phyloP scores from a whole-genome alignment of 371 early-diverging fungal genomes.

The Rhizopus stolonifer region DNA sequence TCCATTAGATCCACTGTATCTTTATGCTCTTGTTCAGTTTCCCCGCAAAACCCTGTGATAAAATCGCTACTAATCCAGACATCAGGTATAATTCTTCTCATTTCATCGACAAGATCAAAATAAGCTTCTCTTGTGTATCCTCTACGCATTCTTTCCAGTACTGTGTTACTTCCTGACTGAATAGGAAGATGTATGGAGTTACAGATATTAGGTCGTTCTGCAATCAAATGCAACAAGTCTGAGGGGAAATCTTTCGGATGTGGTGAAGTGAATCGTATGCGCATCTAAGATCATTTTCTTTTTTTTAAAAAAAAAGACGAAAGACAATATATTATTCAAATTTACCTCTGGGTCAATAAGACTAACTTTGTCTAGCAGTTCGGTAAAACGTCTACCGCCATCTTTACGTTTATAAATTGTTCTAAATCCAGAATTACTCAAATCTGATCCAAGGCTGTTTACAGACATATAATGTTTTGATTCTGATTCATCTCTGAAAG shows the following conservation, averaged over 20 bases:
- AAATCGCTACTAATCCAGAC: constrained; percentile 77
- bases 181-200: constrained; percentile 77
- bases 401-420: constrained; percentile 79
- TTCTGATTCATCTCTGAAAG: constrained; percentile 70
- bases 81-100: constrained; percentile 66
- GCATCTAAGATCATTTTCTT: constrained; percentile 44
- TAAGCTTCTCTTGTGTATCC: constrained; percentile 79
- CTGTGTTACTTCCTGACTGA: constrained; percentile 70
- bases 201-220: constrained; percentile 68
- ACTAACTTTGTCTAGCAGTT: constrained; percentile 71
- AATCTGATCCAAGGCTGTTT: constrained; percentile 32
- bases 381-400: constrained; percentile 75
- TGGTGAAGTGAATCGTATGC: constrained; percentile 79
- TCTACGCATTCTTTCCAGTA: constrained; percentile 73
- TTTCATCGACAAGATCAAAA: constrained; percentile 63
- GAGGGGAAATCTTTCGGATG: constrained; percentile 85
- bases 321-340: background rate
- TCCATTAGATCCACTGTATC: constrained; percentile 73
- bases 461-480: constrained; percentile 45
- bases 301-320: too few species aligned
- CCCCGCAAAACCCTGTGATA: constrained; percentile 83
- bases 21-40: constrained; percentile 72
- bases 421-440: constrained; percentile 69
- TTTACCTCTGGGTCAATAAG: constrained; percentile 65
- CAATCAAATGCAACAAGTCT: constrained; percentile 67